Base-by-base conservation (phyloP, 192 early-diverging fungal species). In the Entophlyctis luteolus region DNA sequence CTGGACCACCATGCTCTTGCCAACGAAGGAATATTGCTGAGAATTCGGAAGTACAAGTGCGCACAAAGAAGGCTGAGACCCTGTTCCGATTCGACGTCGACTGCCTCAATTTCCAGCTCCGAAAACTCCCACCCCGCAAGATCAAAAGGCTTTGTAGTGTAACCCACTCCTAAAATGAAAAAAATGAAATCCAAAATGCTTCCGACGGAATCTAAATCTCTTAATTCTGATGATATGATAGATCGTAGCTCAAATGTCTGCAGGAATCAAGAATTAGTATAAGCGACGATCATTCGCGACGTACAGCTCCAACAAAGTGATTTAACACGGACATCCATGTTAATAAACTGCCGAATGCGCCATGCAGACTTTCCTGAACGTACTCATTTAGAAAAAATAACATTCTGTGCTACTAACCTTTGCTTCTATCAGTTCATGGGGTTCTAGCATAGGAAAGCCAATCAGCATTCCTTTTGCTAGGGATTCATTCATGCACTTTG, bases 1-100 rank as follows among this genome's bases (percentile, higher is more conserved):
- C 90, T 84, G 2, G 83, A 78, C 88, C 90, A 94, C 90, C 90
- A 94, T 5, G 76, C 75, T 53, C 89, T 74, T 6, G 89, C 87
- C 59, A 93, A 74, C 18, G 87, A 81, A 1, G 92, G 90, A 4
- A 87, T 73, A 47, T 81, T 74, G 22, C 75, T 72, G 8, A 94
- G 62, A 27, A 80, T 62, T 0, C 81, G 73, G 68, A 82, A 89
- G 60, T 91, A 92, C 12, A 92, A 20, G 73, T 93, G 90, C 0
- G 87, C 84, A n/a, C 83, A 83, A 2, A 94, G 72, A 1, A 93
- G 58, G 5, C 77, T 72, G 72, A 90, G 82, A 12, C 82, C 79
- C 14, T 86, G 65, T n/a, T 83, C 79, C 14, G 60, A 39, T 45
- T 84, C 82, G 69, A 84, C 81, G 1, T 62, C 81, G 70, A 68